Percentiles rank a stretch among this genome's conserved stretches.
Conservation (phyloP, 2,329 filamentous ascomycete species). For the Talaromyces funiculosus region DNA sequence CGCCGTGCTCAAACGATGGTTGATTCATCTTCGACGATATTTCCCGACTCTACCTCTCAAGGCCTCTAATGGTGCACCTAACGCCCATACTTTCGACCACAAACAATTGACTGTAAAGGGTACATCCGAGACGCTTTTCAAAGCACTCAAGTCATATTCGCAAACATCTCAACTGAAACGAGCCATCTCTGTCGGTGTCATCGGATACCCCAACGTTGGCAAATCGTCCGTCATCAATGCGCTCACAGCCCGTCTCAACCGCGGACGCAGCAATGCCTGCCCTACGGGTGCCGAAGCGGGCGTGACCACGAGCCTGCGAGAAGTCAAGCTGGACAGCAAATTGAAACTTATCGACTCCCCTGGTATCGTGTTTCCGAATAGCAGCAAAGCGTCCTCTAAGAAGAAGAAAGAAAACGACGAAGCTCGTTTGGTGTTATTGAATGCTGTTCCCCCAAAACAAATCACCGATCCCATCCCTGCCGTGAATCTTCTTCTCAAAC, state of each 20-base stretch:
- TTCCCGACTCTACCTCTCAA: conserved; percentile 89
- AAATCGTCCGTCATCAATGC: conserved; percentile 97
- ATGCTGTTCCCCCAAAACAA: conserved; percentile 87
- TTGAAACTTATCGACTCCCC: conserved; percentile 90
- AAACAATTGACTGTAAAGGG: conserved; percentile 79
- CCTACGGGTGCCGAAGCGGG: conserved; percentile 87
- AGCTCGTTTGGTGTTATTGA: conserved; percentile 79
- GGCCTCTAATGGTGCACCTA: conserved; percentile 73
- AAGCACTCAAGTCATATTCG: conserved; percentile 82
- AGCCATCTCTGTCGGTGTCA: conserved; percentile 83
- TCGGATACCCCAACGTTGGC: conserved; percentile 92
- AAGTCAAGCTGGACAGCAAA: conserved; percentile 92
- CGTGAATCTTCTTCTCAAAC: conserved; percentile 74
- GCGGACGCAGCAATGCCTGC: conserved; percentile 61
- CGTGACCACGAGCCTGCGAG: conserved; percentile 79
- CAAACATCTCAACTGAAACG: conserved; percentile 73
- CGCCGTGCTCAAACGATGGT: conserved; percentile 75
- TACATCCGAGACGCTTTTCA: conserved; percentile 79
- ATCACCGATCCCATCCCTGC: conserved; percentile 89
- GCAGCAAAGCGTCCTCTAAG: conserved; percentile 48
- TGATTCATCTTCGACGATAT: conserved; percentile 74
- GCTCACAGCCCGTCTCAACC: conserved; percentile 68
- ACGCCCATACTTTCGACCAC: conserved; percentile 88
- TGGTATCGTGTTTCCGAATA: conserved; percentile 84
- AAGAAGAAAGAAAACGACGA: conserved; percentile 63